Conservation (phyloP, 2,329 filamentous ascomycete genomes). For the Ustulina deusta region DNA sequence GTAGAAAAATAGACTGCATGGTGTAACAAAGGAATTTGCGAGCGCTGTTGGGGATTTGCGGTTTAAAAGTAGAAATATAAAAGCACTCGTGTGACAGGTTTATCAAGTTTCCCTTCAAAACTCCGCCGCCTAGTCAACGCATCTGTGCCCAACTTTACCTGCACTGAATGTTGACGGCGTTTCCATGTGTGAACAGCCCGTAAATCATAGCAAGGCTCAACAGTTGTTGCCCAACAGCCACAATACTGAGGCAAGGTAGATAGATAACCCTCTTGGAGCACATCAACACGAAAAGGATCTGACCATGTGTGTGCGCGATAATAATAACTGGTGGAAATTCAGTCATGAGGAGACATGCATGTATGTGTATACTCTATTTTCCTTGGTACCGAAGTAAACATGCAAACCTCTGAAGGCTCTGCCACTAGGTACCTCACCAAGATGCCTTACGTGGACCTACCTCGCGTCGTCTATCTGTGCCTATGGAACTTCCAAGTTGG, state of each 20-base stretch:
- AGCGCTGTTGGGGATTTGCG: neutral
- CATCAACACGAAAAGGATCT: neutral
- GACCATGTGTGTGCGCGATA: slow-evolving; percentile 5
- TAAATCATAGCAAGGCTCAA: neutral
- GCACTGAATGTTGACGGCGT: neutral
- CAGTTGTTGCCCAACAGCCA: neutral
- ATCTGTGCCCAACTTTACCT: neutral
- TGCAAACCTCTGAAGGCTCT: neutral
- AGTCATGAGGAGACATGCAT: neutral
- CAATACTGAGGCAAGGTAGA: neutral
- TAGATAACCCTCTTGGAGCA: neutral
- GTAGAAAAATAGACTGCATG: neutral
- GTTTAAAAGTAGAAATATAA: neutral
- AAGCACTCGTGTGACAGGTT: neutral
- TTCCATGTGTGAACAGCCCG: neutral
- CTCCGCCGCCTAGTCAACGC: neutral
- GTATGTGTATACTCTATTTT: neutral
- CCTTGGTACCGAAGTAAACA: neutral
- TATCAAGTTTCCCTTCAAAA: neutral
- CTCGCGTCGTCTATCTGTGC: neutral
- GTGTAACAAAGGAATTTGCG: neutral
- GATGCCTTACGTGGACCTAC: neutral
- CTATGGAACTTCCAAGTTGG: neutral
- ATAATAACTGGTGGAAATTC: neutral
- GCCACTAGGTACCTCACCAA: neutral